These are phyloP conservation scores for Penicillium rolfsii DNA, from an alignment of 2,329 filamentous ascomycete genomes.

Conservation along the genomic window DNA sequence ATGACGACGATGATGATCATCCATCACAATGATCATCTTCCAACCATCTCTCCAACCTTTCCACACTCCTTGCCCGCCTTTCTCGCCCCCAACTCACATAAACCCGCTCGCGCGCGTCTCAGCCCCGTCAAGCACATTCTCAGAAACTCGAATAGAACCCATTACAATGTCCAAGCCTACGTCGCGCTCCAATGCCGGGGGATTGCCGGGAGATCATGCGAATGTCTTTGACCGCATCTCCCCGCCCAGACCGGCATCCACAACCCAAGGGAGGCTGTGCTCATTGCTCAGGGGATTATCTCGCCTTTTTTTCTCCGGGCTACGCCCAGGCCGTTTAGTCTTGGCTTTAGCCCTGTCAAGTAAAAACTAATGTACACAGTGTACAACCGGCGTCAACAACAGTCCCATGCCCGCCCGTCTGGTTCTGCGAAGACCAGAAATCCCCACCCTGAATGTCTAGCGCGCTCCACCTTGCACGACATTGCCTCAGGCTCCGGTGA, in stretches of 20 bases:
- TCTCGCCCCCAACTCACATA: slow-evolving; percentile 9
- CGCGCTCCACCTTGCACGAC: not conserved
- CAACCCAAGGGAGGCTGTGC: slow-evolving; percentile 11
- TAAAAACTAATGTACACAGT: not conserved
- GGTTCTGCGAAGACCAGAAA: not conserved
- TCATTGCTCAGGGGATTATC: not conserved
- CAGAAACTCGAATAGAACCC: not conserved
- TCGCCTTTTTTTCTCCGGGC: not conserved
- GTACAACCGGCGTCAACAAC: not conserved
- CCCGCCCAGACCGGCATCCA: not conserved
- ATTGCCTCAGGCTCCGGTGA: not conserved
- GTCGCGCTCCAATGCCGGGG: not conserved
- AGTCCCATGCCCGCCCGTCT: not conserved
- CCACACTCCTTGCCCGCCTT: not conserved
- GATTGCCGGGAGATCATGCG: not conserved
- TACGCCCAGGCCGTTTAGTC: slow-evolving; percentile 1
- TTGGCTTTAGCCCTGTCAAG: not conserved
- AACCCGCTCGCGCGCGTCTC: slow-evolving; percentile 14
- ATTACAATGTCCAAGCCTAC: not conserved
- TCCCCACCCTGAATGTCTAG: not conserved
- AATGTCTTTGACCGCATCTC: not conserved
- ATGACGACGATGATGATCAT: too few relatives aligned
- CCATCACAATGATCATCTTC: not conserved
- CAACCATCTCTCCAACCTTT: not conserved
- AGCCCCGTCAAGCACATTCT: slow-evolving; percentile 12